Conservation (phyloP, 768 basidiomycete genomes). For the Podaxis mareebaensis region DNA sequence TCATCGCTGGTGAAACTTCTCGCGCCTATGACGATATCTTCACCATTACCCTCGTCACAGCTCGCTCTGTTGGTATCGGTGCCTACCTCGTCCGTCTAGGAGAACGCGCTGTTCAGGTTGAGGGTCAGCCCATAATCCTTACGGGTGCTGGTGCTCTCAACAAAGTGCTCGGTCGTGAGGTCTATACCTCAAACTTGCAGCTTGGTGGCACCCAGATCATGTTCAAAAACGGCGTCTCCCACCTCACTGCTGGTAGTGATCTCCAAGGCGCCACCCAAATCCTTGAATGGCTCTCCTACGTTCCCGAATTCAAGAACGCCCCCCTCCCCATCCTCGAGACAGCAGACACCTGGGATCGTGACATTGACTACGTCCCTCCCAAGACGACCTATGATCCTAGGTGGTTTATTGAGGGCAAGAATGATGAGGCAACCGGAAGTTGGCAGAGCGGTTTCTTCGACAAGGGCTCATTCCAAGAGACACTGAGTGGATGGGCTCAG, state of each 20-base stretch:
- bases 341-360: slow-evolving; percentile 87
- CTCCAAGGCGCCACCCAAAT: slow-evolving; percentile 94
- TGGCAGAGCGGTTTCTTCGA: slow-evolving; percentile 96
- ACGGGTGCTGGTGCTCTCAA: slow-evolving; percentile 97
- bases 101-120: slow-evolving; percentile 97
- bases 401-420: slow-evolving; percentile 97
- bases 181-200: slow-evolving; percentile 97
- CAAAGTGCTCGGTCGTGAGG: slow-evolving; percentile 98
- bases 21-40: slow-evolving; percentile 99
- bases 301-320: slow-evolving; percentile 81
- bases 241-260: slow-evolving; percentile 93
- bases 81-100: slow-evolving; percentile 98
- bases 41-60: slow-evolving; percentile 98
- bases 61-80: slow-evolving; percentile 98
- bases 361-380: slow-evolving; percentile 86
- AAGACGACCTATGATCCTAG: slow-evolving; percentile 96
- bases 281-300: slow-evolving; percentile 91
- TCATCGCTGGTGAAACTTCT: slow-evolving; percentile 98
- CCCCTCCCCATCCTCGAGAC: slow-evolving; percentile 77
- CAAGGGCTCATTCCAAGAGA: slow-evolving; percentile 97
- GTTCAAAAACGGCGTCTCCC: slow-evolving; percentile 99
- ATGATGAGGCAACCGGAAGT: slow-evolving; percentile 73
- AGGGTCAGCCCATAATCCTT: slow-evolving; percentile 98
- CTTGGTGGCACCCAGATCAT: slow-evolving; percentile 99
- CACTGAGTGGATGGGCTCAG: slow-evolving; percentile 98